Evolutionary conservation across 371 early-diverging fungal genomes (phyloP), one percentile per base, ranked within the genome.

Genomic region (Phascolomyces articulosus): DNA sequence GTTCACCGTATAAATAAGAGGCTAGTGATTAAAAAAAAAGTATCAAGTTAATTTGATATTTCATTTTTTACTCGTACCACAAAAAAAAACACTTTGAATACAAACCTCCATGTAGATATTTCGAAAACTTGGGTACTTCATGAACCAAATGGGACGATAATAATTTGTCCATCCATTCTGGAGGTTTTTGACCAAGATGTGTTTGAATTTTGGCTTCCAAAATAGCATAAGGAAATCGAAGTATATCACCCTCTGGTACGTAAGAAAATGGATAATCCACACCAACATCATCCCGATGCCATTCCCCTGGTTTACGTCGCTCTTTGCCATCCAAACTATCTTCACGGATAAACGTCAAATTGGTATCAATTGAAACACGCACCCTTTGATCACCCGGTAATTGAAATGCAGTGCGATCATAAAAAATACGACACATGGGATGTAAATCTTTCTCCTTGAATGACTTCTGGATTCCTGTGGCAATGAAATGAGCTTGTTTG

Each of bases 371-470:
- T n/a, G 92, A 92, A 53, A 99, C 93, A 57, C 98, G 89, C 13
- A 99, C 94, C 41, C 90, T 84, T 10, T 94, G 90, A 75, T 98
- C 97, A 28, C 95, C 96, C 1, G 97, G 97, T 26, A 98, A 80
- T 78, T 99, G 99, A 84, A 99, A 99, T 6, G 98, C 98, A 9
- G 96, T 98, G 65, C 99, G 92, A 72, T 96, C 96, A 82, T 99
- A 99, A 71, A 96, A 95, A 2, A 98, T 93, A 49, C 99, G 92
- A 51, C 72, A 71, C 24, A 75, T 66, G 55, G 99, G 99, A 16
- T 79, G 71, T 49, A 99, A 79, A 11, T 88, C 75, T 74, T 93
- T 94, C 9, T 89, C 80, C 10, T 81, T 65, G 21, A 98, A 87
- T 21, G 92, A 87, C 7, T 82, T 66, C 70, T 93, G 95, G 23